Base-by-base conservation (phyloP, 176 grass and related monocot species). In the Luzula sylvatica region DNA sequence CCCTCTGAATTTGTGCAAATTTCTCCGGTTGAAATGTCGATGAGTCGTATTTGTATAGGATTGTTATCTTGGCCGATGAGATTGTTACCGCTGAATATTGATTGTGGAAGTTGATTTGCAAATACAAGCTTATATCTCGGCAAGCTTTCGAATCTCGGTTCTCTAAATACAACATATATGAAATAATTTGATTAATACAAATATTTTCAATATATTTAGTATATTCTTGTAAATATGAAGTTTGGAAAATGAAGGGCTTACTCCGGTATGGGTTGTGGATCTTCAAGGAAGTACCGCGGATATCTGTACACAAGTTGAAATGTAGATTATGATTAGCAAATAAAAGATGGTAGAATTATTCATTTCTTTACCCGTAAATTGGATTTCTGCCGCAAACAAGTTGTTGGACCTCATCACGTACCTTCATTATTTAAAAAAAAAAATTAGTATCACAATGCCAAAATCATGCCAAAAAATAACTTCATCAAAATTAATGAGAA, bases 331-430 rank as follows among this genome's bases (percentile, higher is more conserved):
- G 8, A 25, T 20, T 42, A 42, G 12, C 38, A 40, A 58, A 15
- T 40, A 53, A 61, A 50, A 27, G 2, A 25, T 8, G 44, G 46
- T 66, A 50, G 17, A 52, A 59, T 72, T 82, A 78, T 68, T 77
- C 42, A 62, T 41, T 11, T 51, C 29, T 3, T 71, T 77, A 69
- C 76, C 83, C 26, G 74, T 75, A 72, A 82, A 73, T 8, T 71
- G 81, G 65, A 76, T 79, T 17, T 19, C 8, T 13, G 47, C 59
- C 42, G 11, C 38, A 46, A 61, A 98, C 68, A 77, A 80, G 61
- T 70, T 67, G 78, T 38, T 90, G 76, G 55, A 98, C 93, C 56
- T 98, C 93, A 53, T 95, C 83, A 55, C 70, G 90, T 46, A 95
- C 80, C 89, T 93, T 69, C n/a, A n/a, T n/a, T n/a, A n/a, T n/a